These are phyloP conservation scores for Rhamnella rubrinervis DNA, from an alignment of 331 rosid genomes.

Conservation along the genomic window DNA sequence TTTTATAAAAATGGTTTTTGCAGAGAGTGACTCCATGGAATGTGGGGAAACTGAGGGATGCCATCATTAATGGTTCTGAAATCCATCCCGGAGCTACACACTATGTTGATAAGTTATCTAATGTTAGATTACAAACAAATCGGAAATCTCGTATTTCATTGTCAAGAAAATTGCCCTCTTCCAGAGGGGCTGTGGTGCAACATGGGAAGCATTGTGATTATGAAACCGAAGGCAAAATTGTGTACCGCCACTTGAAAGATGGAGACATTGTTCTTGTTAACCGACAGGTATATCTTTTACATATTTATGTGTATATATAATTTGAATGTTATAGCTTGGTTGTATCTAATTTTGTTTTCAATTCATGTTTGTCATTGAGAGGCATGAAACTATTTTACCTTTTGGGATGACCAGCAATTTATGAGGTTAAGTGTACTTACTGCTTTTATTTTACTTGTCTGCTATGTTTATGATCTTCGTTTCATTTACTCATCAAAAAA, in stretches of 20 bases:
- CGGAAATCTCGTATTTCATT: slow-evolving; percentile 43
- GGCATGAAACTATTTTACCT: background rate
- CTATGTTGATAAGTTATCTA: slow-evolving; percentile 55
- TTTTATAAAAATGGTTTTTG: slow-evolving; percentile 15
- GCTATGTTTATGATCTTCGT: background rate
- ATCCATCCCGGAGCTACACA: slow-evolving; percentile 93
- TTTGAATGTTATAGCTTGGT: background rate
- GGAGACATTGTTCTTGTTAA: slow-evolving; percentile 96
- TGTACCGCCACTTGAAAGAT: slow-evolving; percentile 86
- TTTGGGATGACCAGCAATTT: background rate
- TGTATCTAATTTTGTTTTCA: slow-evolving; percentile 5
- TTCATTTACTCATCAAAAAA: background rate
- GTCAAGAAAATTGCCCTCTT: slow-evolving; percentile 70
- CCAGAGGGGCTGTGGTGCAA: slow-evolving; percentile 66
- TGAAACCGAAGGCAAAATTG: slow-evolving; percentile 81
- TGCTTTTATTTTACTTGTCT: background rate
- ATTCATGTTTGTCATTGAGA: background rate
- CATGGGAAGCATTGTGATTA: slow-evolving; percentile 54
- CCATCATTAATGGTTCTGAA: slow-evolving; percentile 74
- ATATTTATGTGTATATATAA: background rate
- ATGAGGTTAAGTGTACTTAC: no score
- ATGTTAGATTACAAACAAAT: slow-evolving; percentile 41
- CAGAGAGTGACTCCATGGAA: slow-evolving; percentile 97
- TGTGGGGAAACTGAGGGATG: slow-evolving; percentile 61
- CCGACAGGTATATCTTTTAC: slow-evolving; percentile 65